phyloP scores from a whole-genome alignment of 2,329 filamentous ascomycete species.

The Hymenoscyphus scutula region DNA sequence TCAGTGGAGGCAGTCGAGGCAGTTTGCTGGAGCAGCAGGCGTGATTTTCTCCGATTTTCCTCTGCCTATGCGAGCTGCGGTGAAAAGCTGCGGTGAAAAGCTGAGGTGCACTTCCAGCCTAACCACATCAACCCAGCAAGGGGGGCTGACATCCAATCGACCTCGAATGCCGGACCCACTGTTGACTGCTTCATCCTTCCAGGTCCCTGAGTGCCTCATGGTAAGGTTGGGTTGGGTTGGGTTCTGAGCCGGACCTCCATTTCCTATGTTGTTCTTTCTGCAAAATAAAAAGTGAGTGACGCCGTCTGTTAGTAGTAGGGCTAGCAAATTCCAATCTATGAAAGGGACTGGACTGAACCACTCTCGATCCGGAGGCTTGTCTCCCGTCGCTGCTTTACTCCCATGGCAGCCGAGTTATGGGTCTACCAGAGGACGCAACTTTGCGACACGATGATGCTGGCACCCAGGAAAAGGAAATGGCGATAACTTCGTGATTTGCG shows the following conservation, averaged over 20 bases:
- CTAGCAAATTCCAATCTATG: background rate
- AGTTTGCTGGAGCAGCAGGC: no score
- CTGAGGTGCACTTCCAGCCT: no score
- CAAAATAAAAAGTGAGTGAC: background rate
- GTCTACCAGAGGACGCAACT: slow-evolving; percentile 8
- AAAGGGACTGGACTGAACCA: background rate
- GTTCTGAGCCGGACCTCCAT: no score
- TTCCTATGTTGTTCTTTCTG: background rate
- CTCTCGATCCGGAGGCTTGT: slow-evolving; percentile 12
- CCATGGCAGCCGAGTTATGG: background rate
- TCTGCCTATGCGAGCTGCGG: no score
- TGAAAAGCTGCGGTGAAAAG: no score
- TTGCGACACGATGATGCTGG: slow-evolving; percentile 15
- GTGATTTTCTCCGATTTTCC: no score
- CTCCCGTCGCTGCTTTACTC: slow-evolving; percentile 30
- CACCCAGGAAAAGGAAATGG: background rate
- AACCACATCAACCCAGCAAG: no score
- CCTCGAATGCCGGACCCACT: background rate
- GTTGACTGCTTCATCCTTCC: background rate
- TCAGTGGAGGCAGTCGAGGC: no score
- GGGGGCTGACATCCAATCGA: background rate
- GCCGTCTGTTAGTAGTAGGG: background rate
- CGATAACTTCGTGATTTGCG: background rate
- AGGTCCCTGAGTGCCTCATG: background rate
- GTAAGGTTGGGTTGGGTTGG: no score